Evolutionary conservation across 441 rosid genomes (phyloP).

Genomic region (Geranium incanum): DNA sequence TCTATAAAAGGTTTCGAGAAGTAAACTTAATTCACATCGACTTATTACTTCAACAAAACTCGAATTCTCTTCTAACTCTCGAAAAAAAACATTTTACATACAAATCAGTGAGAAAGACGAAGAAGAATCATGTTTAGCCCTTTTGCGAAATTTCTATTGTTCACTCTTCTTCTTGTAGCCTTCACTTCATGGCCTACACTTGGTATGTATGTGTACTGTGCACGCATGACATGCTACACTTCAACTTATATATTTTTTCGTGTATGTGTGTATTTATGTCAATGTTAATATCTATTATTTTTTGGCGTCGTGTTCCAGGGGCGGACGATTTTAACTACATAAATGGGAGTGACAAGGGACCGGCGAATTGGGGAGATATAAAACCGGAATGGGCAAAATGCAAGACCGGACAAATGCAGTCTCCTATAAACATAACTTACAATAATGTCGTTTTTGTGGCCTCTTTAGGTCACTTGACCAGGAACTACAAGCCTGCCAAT

Average conservation of each 20-base stretch:
- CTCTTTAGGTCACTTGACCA: not conserved
- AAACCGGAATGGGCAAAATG: not conserved
- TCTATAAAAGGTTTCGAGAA: too few relatives aligned
- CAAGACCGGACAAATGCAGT: not conserved
- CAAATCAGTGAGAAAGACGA: too few relatives aligned
- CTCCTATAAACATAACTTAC: not conserved
- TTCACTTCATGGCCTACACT: not conserved
- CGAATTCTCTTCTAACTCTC: too few relatives aligned
- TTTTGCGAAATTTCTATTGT: not conserved
- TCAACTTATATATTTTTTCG: not conserved
- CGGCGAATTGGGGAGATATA: not conserved
- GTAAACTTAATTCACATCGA: too few relatives aligned
- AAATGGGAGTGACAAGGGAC: not conserved
- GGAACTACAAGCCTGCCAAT: not conserved
- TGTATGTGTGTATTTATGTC: not conserved
- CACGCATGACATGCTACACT: not conserved
- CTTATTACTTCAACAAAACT: too few relatives aligned
- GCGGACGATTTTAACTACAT: not conserved
- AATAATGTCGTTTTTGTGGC: not conserved
- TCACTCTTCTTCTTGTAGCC: not conserved
- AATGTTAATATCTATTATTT: not conserved
- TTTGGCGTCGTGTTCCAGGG: not conserved
- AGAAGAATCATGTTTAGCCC: not conserved
- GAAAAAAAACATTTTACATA: too few relatives aligned
- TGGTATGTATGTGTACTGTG: not conserved